A percentile compares a stretch with the other conserved stretches of the same genome.
Conservation (phyloP, 805 yeast species). For the Ogataea methanolica region DNA sequence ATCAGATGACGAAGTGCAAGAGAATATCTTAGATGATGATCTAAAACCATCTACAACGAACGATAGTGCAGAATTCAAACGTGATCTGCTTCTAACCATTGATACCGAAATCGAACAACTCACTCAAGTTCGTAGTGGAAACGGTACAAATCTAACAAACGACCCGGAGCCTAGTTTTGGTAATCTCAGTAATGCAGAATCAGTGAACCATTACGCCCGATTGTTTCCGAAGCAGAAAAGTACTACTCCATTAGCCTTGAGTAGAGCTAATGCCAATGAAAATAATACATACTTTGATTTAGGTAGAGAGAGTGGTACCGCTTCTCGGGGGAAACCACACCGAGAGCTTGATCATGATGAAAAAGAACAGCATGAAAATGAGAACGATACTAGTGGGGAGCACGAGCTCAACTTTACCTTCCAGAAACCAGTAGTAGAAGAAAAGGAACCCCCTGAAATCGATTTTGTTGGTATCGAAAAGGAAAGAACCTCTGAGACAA, state of each 20-base stretch:
- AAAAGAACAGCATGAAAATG: not conserved
- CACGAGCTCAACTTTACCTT: too few species aligned
- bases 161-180: not conserved
- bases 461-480: not conserved
- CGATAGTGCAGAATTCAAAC: not conserved
- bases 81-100: constrained; percentile 1
- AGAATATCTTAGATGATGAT: too few species aligned
- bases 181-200: not conserved
- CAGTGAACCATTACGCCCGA: constrained; percentile 1
- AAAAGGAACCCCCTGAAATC: too few species aligned
- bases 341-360: not conserved
- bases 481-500: too few species aligned
- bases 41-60: not conserved
- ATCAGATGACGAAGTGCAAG: too few species aligned
- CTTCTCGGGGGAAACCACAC: constrained; percentile 8
- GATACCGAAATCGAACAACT: constrained; percentile 7
- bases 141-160: too few species aligned
- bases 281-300: constrained; percentile 4
- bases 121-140: not conserved
- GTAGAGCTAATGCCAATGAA: not conserved
- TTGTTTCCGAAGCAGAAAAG: not conserved
- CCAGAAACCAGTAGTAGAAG: too few species aligned
- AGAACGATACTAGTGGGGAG: not conserved
- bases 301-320: constrained; percentile 2
- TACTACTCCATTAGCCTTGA: not conserved